These are phyloP conservation scores for Sorghum bicolor DNA, from an alignment of 176 grass and related monocot genomes.

Conservation along the genomic window DNA sequence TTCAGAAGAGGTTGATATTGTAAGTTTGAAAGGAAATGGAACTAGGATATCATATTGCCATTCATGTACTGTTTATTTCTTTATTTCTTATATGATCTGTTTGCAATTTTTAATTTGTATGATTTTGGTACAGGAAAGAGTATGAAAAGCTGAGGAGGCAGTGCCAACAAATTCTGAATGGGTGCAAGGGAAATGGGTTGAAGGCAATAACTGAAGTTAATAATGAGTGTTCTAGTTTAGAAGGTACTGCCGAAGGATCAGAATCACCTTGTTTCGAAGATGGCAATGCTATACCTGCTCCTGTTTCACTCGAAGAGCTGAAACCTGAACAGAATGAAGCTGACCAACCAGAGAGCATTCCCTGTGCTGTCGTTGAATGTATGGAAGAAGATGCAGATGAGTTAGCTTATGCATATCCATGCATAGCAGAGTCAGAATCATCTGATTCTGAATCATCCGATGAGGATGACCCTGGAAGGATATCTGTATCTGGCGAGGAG, in stretches of 20 bases:
- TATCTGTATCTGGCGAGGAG: conserved; percentile 47
- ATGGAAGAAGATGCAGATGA: conserved; percentile 39
- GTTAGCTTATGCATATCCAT: conserved; percentile 47
- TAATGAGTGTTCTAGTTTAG: conserved; percentile 51
- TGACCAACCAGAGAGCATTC: conserved; percentile 42
- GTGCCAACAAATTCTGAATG: conserved; percentile 62
- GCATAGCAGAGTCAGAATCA: conserved; percentile 64
- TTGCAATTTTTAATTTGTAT: conserved; percentile 3
- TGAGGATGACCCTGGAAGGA: conserved; percentile 68
- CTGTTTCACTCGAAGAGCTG: conserved; percentile 42
- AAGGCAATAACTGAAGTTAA: conserved; percentile 61
- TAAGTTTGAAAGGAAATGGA: conserved; percentile 22
- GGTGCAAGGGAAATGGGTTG: conserved; percentile 54
- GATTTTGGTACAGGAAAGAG: conserved; percentile 70
- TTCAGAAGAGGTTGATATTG: background rate
- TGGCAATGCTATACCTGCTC: conserved; percentile 14
- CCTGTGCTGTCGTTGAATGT: conserved; percentile 14
- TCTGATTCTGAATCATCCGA: conserved; percentile 84
- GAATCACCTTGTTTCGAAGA: conserved; percentile 67
- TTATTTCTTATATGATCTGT: background rate
- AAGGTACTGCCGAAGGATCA: conserved; percentile 48
- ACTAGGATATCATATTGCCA: background rate
- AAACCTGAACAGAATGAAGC: conserved; percentile 31
- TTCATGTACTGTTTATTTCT: background rate
- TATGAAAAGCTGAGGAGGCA: conserved; percentile 88